Base-by-base conservation (phyloP, 106 monocot species). In the Triglochin maritima region DNA sequence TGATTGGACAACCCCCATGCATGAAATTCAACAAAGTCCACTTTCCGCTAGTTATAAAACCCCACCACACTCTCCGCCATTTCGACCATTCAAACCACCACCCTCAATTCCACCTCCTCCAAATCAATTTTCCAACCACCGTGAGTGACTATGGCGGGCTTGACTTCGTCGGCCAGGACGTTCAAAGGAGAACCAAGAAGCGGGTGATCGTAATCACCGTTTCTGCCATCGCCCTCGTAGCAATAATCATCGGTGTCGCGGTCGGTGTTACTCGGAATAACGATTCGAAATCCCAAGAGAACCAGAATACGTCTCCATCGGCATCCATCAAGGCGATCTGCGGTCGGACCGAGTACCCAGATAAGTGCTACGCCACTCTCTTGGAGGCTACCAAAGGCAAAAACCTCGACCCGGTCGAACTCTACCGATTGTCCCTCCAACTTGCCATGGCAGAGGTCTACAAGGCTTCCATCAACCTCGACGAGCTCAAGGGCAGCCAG, bases 181-280 rank as follows among this genome's bases (percentile, higher is more conserved):
- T 48, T 4, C 15, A 48, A 17, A 46, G 59, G 11, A 47, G 70
- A 41, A 47, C 60, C 8, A 44, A 10, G 17, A 71, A 71, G 70
- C 3, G 70, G n/a, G 10, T 71, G 4, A 43, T 15, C 60, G 50
- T 60, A 59, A 71, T 71, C 17, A 49, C 56, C 67, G 43, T 68
- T 7, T 75, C 75, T 8, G 17, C 45, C 10, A 44, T 75, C 16
- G 51, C 56, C 43, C 50, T 75, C 49, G n/a, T 61, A 5, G 60
- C 51, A 14, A 44, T 68, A 49, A 45, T 68, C 60, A 53, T 41
- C 52, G 53, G 59, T 8, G 60, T 69, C 29, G 81, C 66, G 66
- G 49, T 78, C 5, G 14, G 17, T 14, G 6, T 17, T 1, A 46
- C 63, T 44, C 56, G 46, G n/a, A n/a, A 17, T 14, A 66, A 53